Conservation (phyloP, 2,329 filamentous ascomycete genomes). For the Monosporascus sp. region DNA sequence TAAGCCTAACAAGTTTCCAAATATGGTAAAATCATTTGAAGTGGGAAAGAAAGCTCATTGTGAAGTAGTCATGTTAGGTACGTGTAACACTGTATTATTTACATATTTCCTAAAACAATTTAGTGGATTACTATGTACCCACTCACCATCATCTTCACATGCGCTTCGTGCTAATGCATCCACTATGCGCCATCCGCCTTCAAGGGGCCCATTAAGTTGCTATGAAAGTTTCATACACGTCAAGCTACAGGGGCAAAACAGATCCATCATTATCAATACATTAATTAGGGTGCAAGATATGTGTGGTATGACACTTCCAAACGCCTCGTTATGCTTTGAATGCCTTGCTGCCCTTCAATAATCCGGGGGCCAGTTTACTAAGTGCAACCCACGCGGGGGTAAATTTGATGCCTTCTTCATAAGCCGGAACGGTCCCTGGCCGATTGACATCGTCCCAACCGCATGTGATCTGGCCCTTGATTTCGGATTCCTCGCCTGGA, state of each 20-base stretch:
- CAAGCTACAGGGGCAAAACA: too few relatives aligned
- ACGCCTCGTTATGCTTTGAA: constrained; percentile 48
- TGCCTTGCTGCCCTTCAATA: constrained; percentile 74
- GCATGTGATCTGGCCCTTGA: constrained; percentile 68
- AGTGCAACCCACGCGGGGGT: constrained; percentile 75
- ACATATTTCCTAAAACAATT: background rate
- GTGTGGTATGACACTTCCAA: background rate
- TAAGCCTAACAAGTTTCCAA: background rate
- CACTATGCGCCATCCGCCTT: too few relatives aligned
- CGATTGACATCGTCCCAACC: constrained; percentile 84
- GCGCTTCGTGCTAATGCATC: too few relatives aligned
- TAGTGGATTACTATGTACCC: background rate
- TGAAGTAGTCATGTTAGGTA: background rate
- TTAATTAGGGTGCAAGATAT: background rate
- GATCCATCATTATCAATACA: background rate
- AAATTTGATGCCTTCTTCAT: constrained; percentile 74
- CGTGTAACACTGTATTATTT: background rate
- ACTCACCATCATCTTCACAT: too few relatives aligned
- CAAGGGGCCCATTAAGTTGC: too few relatives aligned
- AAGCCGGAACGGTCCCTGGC: constrained; percentile 68
- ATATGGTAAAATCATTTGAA: background rate
- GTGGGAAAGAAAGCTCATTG: background rate
- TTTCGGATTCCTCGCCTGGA: constrained; percentile 26
- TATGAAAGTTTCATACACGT: too few relatives aligned
- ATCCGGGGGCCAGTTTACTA: constrained; percentile 69